phyloP scores from a whole-genome alignment of 108 stramenopile genomes.

The Nitzschia putrida region DNA sequence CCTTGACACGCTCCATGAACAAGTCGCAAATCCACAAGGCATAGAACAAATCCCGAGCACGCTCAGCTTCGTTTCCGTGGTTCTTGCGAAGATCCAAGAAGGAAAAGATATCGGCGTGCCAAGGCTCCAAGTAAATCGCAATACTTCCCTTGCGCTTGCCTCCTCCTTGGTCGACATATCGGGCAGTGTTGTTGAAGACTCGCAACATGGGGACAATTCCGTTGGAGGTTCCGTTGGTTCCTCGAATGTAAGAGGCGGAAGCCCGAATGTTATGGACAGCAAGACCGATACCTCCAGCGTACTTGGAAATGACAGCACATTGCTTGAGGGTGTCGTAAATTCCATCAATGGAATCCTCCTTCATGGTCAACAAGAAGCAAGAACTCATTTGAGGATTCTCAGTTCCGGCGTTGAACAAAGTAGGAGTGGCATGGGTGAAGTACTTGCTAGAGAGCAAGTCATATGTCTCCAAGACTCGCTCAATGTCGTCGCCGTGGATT shows the following conservation, averaged over 20 bases:
- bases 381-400: conserved; percentile 96
- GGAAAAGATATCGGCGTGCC: conserved; percentile 98
- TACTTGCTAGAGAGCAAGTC: conserved; percentile 88
- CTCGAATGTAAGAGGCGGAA: conserved; percentile 90
- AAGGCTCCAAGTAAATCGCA: conserved; percentile 98
- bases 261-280: conserved; percentile 95
- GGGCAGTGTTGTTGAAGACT: conserved; percentile 98
- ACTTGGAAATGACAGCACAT: conserved; percentile 98
- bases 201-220: conserved; percentile 99
- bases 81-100: conserved; percentile 98
- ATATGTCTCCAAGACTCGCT: conserved; percentile 93
- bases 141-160: conserved; percentile 98
- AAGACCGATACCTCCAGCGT: conserved; percentile 98
- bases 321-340: conserved; percentile 99
- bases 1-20: conserved; percentile 97
- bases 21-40: conserved; percentile 99
- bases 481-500: conserved; percentile 95
- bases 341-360: conserved; percentile 97
- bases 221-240: conserved; percentile 97
- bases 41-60: conserved; percentile 98
- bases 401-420: conserved; percentile 98
- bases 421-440: conserved; percentile 99
- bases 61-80: conserved; percentile 96
- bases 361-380: conserved; percentile 95
- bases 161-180: conserved; percentile 99